These are phyloP conservation scores for Ceratobasidium sp. DNA, from an alignment of 1,284 basidiomycete genomes.

Conservation along the genomic window DNA sequence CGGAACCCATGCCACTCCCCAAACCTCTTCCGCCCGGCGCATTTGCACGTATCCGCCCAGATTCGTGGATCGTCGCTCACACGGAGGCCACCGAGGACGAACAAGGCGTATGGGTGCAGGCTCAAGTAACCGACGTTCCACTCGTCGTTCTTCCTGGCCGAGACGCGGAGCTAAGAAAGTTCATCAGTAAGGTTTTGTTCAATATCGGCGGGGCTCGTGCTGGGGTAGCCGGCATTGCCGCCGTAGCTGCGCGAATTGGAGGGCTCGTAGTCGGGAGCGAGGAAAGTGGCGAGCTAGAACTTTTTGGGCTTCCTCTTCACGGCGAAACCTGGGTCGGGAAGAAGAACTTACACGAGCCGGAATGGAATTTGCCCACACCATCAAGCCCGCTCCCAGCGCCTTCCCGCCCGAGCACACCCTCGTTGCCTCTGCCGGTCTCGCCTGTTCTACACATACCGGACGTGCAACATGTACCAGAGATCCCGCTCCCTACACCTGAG, in stretches of 20 bases:
- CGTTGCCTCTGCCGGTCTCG: constrained; percentile 2
- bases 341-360: constrained; percentile 26
- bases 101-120: constrained; percentile 33
- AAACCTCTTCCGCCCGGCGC: constrained; percentile 1
- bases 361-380: constrained; percentile 8
- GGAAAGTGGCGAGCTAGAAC: constrained; percentile 29
- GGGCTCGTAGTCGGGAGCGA: constrained; percentile 17
- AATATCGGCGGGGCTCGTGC: constrained; percentile 22
- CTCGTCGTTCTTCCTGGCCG: constrained; percentile 26
- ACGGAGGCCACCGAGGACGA: constrained; percentile 6
- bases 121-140: constrained; percentile 30
- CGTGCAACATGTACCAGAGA: not conserved
- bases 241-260: constrained; percentile 21
- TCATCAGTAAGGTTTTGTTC: constrained; percentile 32
- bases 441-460: not conserved
- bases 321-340: constrained; percentile 32
- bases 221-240: constrained; percentile 26
- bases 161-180: constrained; percentile 18
- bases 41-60: constrained; percentile 34
- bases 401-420: not conserved
- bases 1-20: constrained; percentile 35
- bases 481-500: not conserved
- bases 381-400: constrained; percentile 9
- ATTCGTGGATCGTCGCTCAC: constrained; percentile 29
- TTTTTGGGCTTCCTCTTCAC: constrained; percentile 21